These are phyloP conservation scores for Postia placenta DNA, from an alignment of 768 basidiomycete species.

Conservation along the genomic window DNA sequence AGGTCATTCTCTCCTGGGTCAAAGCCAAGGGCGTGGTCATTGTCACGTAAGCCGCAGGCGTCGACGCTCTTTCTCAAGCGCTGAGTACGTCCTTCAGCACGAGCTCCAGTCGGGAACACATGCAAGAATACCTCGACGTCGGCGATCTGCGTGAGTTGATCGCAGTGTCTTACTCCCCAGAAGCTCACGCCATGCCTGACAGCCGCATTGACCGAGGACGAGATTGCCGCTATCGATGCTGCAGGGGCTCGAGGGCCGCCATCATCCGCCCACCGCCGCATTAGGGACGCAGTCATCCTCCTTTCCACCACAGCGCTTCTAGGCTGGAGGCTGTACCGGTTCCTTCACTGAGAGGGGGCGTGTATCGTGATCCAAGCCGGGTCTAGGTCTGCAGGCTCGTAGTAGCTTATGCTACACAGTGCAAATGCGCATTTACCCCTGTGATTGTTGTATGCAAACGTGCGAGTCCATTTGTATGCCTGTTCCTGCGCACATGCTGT, in stretches of 20 bases:
- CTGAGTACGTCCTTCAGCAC: slow-evolving; percentile 34
- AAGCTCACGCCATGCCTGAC: neutral
- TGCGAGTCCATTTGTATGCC: no score
- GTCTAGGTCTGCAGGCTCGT: no score
- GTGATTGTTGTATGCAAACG: no score
- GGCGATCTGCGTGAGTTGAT: slow-evolving; percentile 45
- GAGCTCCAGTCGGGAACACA: slow-evolving; percentile 50
- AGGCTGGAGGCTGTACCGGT: neutral
- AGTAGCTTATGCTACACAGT: no score
- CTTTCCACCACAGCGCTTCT: neutral
- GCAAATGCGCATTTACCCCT: no score
- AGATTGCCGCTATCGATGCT: slow-evolving; percentile 57
- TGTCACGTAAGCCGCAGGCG: slow-evolving; percentile 40
- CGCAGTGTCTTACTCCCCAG: neutral
- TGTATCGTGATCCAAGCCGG: neutral
- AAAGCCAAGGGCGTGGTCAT: slow-evolving; percentile 59
- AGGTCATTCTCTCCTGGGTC: slow-evolving; percentile 68
- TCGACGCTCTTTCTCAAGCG: neutral
- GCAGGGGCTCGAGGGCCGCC: slow-evolving; percentile 53
- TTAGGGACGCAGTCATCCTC: neutral
- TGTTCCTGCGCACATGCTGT: no score
- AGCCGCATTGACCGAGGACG: slow-evolving; percentile 51
- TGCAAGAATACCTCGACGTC: slow-evolving; percentile 62
- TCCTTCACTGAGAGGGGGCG: neutral
- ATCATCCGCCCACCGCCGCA: neutral